Evolutionary conservation across 2,329 filamentous ascomycete species (phyloP).

Genomic region (Fusarium liriodendri): DNA sequence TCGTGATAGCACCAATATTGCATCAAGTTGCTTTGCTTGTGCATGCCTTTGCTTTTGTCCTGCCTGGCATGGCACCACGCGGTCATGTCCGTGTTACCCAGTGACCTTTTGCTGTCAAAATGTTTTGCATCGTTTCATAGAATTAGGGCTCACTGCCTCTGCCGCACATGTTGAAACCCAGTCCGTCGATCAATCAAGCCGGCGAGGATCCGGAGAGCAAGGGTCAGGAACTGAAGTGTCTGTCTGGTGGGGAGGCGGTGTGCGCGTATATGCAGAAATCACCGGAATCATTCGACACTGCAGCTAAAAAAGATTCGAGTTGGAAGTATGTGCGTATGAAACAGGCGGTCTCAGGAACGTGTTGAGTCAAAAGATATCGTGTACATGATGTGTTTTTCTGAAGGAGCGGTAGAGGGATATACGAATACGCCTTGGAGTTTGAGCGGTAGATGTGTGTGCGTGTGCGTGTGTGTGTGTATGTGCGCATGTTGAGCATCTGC

Average conservation of each 20-base stretch:
- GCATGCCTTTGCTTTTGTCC: neutral
- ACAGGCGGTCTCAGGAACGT: slow-evolving; percentile 25
- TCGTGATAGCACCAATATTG: neutral
- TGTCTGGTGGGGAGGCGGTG: slow-evolving; percentile 24
- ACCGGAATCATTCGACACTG: slow-evolving; percentile 26
- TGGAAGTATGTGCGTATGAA: slow-evolving; percentile 5
- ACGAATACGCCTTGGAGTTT: neutral
- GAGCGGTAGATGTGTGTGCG: neutral
- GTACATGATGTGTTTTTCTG: neutral
- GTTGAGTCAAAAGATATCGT: neutral
- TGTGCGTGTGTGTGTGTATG: neutral
- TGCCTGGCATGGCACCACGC: slow-evolving; percentile 8
- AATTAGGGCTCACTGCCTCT: neutral
- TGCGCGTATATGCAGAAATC: slow-evolving; percentile 18
- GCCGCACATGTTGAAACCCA: neutral
- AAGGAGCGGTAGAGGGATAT: neutral
- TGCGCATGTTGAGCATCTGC: neutral
- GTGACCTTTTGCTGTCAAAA: neutral
- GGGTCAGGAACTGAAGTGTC: neutral
- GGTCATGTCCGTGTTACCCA: slow-evolving; percentile 14
- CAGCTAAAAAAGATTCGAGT: slow-evolving; percentile 5
- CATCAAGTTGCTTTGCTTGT: neutral
- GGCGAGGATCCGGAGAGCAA: neutral
- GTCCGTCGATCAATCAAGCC: slow-evolving; percentile 12
- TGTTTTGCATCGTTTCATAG: neutral